Evolutionary conservation across 306 rosid genomes (phyloP).

Genomic region (Cucurbita moschata): DNA sequence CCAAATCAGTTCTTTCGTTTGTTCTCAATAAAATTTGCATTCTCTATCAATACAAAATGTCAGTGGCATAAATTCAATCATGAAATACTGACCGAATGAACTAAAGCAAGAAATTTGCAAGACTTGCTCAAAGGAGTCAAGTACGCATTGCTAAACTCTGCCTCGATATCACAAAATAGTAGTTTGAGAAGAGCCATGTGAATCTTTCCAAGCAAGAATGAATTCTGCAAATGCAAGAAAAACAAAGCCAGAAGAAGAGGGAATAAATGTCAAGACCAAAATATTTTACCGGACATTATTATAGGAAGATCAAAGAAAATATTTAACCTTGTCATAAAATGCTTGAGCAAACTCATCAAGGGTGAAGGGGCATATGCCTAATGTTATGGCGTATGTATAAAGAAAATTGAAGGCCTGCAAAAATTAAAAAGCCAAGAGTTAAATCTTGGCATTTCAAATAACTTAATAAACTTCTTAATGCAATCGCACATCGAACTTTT

Average conservation of each 20-base stretch:
- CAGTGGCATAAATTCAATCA: neutral
- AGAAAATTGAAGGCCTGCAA: slow-evolving; percentile 82
- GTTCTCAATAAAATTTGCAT: neutral
- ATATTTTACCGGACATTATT: neutral
- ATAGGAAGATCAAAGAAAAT: slow-evolving; percentile 16
- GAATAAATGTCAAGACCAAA: neutral
- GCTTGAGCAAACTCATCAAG: slow-evolving; percentile 90
- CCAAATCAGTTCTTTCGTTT: neutral
- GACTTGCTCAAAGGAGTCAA: slow-evolving; percentile 54
- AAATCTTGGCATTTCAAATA: neutral
- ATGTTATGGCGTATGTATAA: slow-evolving; percentile 52
- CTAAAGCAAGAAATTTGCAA: slow-evolving; percentile 78
- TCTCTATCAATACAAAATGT: neutral
- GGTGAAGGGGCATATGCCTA: slow-evolving; percentile 65
- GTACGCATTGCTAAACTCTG: slow-evolving; percentile 41
- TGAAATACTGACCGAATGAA: slow-evolving; percentile 69
- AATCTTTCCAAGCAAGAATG: slow-evolving; percentile 73
- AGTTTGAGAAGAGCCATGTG: slow-evolving; percentile 69
- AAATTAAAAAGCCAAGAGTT: neutral
- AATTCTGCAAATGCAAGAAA: slow-evolving; percentile 40
- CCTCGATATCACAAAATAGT: slow-evolving; percentile 62
- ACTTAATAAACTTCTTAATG: neutral
- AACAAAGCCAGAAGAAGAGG: slow-evolving; percentile 9
- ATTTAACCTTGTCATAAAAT: slow-evolving; percentile 77
- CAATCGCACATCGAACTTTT: neutral